A percentile compares a stretch with the other conserved stretches of the same genome.
Evolutionary conservation across 2,329 filamentous ascomycete species (phyloP).

Genomic region (Fusarium udum): DNA sequence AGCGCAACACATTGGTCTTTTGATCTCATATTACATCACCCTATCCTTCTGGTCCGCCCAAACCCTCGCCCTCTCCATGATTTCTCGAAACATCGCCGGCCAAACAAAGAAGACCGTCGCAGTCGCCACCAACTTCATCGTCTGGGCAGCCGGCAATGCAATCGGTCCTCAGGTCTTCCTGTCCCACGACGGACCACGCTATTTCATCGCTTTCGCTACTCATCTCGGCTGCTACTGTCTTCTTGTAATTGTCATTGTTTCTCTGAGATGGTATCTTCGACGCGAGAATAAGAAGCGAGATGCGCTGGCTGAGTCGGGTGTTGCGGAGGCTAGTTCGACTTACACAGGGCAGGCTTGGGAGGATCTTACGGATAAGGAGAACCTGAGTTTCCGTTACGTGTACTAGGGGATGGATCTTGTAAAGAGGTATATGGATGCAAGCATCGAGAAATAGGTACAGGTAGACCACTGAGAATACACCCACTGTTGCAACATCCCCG

Average conservation of each 20-base stretch:
- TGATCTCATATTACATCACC: conserved; percentile 80
- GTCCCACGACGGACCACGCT: conserved; percentile 58
- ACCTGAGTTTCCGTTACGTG: conserved; percentile 68
- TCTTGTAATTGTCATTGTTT: conserved; percentile 66
- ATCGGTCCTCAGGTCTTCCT: conserved; percentile 55
- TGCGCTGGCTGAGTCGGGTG: conserved; percentile 53
- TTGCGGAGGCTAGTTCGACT: conserved; percentile 50
- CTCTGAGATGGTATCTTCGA: conserved; percentile 66
- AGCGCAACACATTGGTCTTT: conserved; percentile 62
- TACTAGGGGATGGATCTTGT: background rate
- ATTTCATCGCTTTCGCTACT: conserved; percentile 74
- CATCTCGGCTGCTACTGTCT: conserved; percentile 75
- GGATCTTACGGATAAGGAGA: conserved; percentile 71
- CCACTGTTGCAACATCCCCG: background rate
- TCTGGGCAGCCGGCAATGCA: conserved; percentile 74
- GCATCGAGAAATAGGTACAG: background rate
- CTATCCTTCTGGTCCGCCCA: conserved; percentile 82
- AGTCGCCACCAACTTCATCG: conserved; percentile 75
- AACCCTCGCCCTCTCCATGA: conserved; percentile 72
- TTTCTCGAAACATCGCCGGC: conserved; percentile 75
- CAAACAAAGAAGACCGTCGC: conserved; percentile 78
- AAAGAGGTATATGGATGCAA: background rate
- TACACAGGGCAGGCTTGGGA: conserved; percentile 62
- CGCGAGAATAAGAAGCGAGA: conserved; percentile 69
- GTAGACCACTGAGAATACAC: background rate